phyloP scores from a whole-genome alignment of 169 alveolate genomes.

The Eimeria zaria region DNA sequence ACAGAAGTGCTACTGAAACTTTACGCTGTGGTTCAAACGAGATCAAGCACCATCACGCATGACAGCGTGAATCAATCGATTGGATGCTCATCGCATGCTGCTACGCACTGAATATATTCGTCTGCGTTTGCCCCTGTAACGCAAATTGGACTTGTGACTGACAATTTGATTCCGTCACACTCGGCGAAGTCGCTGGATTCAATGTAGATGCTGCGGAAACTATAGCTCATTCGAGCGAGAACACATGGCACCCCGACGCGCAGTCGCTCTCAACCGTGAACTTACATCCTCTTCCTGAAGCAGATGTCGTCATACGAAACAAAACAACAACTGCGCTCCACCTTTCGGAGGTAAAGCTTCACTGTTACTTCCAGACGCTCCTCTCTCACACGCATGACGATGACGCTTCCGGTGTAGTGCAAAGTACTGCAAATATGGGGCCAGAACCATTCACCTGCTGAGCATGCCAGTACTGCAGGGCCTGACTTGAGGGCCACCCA shows the following conservation, averaged over 20 bases:
- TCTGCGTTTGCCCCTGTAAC: not conserved
- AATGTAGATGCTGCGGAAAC: too few species aligned
- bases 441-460: not conserved
- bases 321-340: too few species aligned
- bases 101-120: not conserved
- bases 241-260: too few species aligned
- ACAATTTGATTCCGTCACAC: not conserved
- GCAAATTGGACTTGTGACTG: not conserved
- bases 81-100: not conserved
- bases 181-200: not conserved
- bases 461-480: not conserved
- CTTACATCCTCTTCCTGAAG: not conserved
- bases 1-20: not conserved
- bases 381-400: not conserved
- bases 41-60: not conserved
- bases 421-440: not conserved
- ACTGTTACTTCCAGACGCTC: not conserved
- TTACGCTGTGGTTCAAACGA: not conserved
- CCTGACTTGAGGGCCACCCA: not conserved
- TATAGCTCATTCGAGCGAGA: too few species aligned
- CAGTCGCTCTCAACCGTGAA: too few species aligned
- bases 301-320: not conserved
- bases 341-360: not conserved
- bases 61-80: not conserved
- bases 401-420: not conserved